Conservation (phyloP, 768 basidiomycete genomes). For the Pluteus cervinus region DNA sequence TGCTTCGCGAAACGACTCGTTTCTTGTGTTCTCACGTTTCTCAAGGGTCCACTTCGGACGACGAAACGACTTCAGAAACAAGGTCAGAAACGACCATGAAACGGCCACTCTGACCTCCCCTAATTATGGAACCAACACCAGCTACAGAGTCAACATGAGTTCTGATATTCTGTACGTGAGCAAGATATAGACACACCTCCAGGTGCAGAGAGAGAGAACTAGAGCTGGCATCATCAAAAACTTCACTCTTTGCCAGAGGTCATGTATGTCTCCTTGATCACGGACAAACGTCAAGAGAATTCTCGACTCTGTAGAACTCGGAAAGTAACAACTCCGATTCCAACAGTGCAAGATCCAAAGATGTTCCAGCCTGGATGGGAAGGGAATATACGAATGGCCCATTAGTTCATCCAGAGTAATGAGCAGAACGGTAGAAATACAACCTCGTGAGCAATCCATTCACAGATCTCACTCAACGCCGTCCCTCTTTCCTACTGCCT, state of each 20-base stretch:
- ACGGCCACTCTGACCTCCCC: too few species aligned
- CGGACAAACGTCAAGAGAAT: conserved; percentile 22
- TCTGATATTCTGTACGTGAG: too few species aligned
- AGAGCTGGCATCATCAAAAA: conserved; percentile 89
- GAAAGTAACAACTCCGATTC: conserved; percentile 56
- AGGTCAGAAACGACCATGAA: too few species aligned
- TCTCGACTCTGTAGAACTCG: conserved; percentile 26
- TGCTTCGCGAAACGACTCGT: too few species aligned
- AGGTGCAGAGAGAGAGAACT: conserved; percentile 66
- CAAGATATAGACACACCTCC: too few species aligned
- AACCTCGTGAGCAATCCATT: conserved; percentile 83
- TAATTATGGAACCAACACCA: conserved; percentile 64
- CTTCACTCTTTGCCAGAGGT: conserved; percentile 72
- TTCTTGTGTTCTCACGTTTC: too few species aligned
- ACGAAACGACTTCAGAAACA: too few species aligned
- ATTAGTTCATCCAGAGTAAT: too few species aligned
- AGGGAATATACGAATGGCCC: conserved; percentile 89
- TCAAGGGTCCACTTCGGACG: too few species aligned
- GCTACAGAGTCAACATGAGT: too few species aligned
- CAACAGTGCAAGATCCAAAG: conserved; percentile 85
- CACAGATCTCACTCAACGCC: conserved; percentile 65
- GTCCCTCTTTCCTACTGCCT: too few species aligned
- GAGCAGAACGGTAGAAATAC: not conserved
- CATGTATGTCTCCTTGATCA: conserved; percentile 50
- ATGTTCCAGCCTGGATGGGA: conserved; percentile 77